Conservation (phyloP, 1,284 basidiomycete genomes). For the Naganishia sp. region DNA sequence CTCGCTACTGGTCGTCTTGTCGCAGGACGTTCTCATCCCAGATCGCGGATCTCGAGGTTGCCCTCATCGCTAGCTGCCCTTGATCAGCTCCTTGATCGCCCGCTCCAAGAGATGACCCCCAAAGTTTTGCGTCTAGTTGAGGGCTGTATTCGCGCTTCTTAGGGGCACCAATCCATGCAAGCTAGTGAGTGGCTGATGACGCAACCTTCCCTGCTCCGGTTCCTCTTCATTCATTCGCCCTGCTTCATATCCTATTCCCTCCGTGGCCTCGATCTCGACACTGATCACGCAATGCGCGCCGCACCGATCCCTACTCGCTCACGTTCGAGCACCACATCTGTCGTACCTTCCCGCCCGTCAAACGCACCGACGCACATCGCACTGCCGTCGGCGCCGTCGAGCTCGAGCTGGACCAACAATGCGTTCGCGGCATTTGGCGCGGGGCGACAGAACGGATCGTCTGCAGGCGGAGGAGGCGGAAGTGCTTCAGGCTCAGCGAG, state of each 20-base stretch:
- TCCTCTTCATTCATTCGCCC: too few species aligned
- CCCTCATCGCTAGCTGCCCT: too few species aligned
- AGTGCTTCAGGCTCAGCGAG: conserved; percentile 9
- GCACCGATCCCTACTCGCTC: conserved; percentile 23
- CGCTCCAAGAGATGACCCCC: too few species aligned
- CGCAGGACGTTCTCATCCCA: too few species aligned
- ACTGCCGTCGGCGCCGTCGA: conserved; percentile 7
- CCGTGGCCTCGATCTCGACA: neutral
- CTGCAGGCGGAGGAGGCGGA: conserved; percentile 3
- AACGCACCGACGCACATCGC: conserved; percentile 22
- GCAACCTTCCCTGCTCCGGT: neutral
- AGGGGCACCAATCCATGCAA: too few species aligned
- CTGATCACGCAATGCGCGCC: conserved; percentile 14
- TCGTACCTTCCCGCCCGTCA: conserved; percentile 2
- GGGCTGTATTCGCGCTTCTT: too few species aligned
- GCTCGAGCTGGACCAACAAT: conserved; percentile 27
- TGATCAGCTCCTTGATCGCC: too few species aligned
- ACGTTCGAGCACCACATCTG: conserved; percentile 18
- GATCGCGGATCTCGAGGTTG: too few species aligned
- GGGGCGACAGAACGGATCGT: neutral
- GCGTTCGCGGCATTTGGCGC: conserved; percentile 23
- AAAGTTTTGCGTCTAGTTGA: too few species aligned
- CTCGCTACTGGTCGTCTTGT: too few species aligned
- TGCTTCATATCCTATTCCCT: neutral
- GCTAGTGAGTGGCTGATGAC: neutral